Evolutionary conservation across 192 early-diverging fungal genomes (phyloP).

Genomic region (Gigaspora rosea): DNA sequence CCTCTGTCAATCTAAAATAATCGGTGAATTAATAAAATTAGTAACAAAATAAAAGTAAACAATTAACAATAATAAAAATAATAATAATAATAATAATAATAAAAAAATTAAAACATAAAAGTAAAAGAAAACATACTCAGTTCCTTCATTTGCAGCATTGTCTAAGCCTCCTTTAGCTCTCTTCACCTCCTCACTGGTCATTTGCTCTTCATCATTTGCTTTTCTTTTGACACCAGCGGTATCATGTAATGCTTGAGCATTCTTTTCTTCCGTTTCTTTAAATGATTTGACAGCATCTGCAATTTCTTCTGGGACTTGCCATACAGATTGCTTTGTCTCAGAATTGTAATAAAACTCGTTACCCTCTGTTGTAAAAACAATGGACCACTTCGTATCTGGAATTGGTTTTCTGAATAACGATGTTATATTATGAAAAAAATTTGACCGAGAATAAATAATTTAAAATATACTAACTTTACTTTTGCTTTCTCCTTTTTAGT

Average conservation of each 20-base stretch:
- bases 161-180: conserved; percentile 16
- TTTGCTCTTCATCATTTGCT: conserved; percentile 17
- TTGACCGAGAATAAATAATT: not conserved
- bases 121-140: conserved; percentile 34
- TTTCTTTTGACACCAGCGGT: conserved; percentile 29
- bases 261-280: conserved; percentile 31
- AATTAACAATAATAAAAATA: not conserved
- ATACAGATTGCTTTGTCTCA: conserved; percentile 65
- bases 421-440: not conserved
- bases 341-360: conserved; percentile 80
- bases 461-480: conserved; percentile 37
- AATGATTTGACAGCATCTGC: conserved; percentile 42
- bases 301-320: conserved; percentile 52
- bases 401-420: conserved; percentile 49
- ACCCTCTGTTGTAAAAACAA: conserved; percentile 67
- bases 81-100: not conserved
- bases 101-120: not conserved
- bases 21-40: not conserved
- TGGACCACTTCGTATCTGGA: conserved; percentile 69
- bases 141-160: conserved; percentile 30
- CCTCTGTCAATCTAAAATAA: conserved; percentile 57
- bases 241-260: conserved; percentile 24
- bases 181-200: conserved; percentile 37
- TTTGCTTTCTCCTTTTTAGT: conserved; percentile 47
- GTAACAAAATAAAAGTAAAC: not conserved